A percentile compares a stretch with the other conserved stretches of the same genome.
Conservation (phyloP, 371 early-diverging fungal genomes). For the Phascolomyces articulosus region DNA sequence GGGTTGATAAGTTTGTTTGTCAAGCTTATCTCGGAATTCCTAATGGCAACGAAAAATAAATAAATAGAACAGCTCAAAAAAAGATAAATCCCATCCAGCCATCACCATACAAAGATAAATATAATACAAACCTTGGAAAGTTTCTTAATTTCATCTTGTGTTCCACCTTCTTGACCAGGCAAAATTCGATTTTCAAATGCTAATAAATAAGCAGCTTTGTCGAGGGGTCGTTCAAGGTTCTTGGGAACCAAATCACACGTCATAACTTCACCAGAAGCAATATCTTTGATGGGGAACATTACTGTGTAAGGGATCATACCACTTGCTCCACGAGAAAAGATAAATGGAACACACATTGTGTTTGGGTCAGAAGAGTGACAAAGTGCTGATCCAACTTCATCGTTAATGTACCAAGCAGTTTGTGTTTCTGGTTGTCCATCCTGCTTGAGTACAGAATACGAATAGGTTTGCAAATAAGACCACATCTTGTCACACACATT, state of each 20-base stretch:
- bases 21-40: conserved; percentile 3
- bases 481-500: conserved; percentile 52
- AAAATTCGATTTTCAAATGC: conserved; percentile 46
- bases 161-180: conserved; percentile 16
- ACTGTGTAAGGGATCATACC: conserved; percentile 64
- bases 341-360: conserved; percentile 57
- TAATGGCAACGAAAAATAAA: not conserved
- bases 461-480: conserved; percentile 60
- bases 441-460: conserved; percentile 57
- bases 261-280: conserved; percentile 49
- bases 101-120: too few relatives aligned
- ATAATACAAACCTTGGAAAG: not conserved
- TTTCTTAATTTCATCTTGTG: not conserved
- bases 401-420: conserved; percentile 57
- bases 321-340: conserved; percentile 57
- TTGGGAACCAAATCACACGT: conserved; percentile 57
- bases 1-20: not conserved
- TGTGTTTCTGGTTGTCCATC: conserved; percentile 56
- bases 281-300: conserved; percentile 59
- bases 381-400: conserved; percentile 60
- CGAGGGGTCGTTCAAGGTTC: conserved; percentile 38
- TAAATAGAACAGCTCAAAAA: too few relatives aligned
- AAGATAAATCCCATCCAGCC: too few relatives aligned
- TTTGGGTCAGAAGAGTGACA: conserved; percentile 59
- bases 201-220: conserved; percentile 53